Base-by-base conservation (phyloP, 2,329 filamentous ascomycete species). In the Nemania sp. region DNA sequence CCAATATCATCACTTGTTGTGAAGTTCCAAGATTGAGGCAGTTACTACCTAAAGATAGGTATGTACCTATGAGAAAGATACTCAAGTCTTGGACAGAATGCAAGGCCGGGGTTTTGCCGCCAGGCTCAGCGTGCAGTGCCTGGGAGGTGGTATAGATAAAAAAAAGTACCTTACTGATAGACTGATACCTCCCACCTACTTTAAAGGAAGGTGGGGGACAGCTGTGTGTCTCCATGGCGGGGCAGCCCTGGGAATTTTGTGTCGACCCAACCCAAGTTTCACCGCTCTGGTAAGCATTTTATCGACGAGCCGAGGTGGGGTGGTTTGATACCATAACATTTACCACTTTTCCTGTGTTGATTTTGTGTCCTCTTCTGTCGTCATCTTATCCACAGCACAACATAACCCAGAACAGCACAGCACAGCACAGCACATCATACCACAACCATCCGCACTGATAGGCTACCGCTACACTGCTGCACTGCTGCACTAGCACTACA, bases 281-380 rank as follows among this genome's bases (percentile, higher is more conserved):
- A 60, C 62, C 59, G 62, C 62, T 65, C 60, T 53, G 29, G 59
- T 53, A 56, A 61, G 54, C 51, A 57, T 59, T 64, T 64, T 61
- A 57, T 64, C 48, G 42, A 62, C 29, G 37, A 54, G 40, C 35
- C 60, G 58, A 60, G 60, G 63, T 60, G 60, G 63, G 63, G 63
- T 59, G 63, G 48, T 35, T 21, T n/a, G n/a, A 58, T 49, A 63
- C 49, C 54, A 65, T n/a, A n/a, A n/a, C n/a, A n/a, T n/a, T n/a
- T 62, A 60, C 63, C 63, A 60, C 57, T 54, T 63, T 55, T 62
- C 39, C 51, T 20, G 48, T 37, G 20, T n/a, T n/a, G n/a, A n/a
- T n/a, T 34, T 39, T 39, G 48, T 54, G 49, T 52, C 42, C 57
- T 34, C 52, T 50, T 52, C 54, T 59, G 49, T 62, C 62, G 59